Evolutionary conservation across 768 basidiomycete genomes (phyloP).

Genomic region (Baorangia bicolor): DNA sequence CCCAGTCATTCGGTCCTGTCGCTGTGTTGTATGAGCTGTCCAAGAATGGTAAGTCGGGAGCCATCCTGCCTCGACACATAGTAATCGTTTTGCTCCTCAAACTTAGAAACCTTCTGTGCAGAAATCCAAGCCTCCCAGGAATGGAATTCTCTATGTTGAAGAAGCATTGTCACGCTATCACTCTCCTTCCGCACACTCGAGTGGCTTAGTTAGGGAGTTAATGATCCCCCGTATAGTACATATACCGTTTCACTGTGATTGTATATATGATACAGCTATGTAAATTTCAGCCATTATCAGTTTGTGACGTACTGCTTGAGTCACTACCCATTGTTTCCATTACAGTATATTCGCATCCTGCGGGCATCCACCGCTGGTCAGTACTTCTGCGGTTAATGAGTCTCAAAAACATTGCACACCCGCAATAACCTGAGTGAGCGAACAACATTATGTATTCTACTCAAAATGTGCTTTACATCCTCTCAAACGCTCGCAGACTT

Average conservation of each 20-base stretch:
- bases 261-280: no score
- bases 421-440: background rate
- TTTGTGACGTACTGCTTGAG: no score
- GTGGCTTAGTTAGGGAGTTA: no score
- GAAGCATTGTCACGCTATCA: background rate
- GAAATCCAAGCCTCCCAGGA: background rate
- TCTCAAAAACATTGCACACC: background rate
- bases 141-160: background rate
- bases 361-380: no score
- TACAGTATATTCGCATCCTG: no score
- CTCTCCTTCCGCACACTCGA: background rate
- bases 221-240: no score
- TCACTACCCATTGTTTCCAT: no score
- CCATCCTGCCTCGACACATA: background rate
- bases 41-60: conserved; percentile 1
- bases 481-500: conserved; percentile 51
- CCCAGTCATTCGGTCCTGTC: background rate
- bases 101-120: background rate
- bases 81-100: background rate
- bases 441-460: conserved; percentile 25
- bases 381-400: no score
- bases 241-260: no score
- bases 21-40: conserved; percentile 1
- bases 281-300: no score
- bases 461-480: conserved; percentile 39